These are phyloP conservation scores for Leishmania tarentolae DNA, from an alignment of 208 protist genomes.

Conservation along the genomic window DNA sequence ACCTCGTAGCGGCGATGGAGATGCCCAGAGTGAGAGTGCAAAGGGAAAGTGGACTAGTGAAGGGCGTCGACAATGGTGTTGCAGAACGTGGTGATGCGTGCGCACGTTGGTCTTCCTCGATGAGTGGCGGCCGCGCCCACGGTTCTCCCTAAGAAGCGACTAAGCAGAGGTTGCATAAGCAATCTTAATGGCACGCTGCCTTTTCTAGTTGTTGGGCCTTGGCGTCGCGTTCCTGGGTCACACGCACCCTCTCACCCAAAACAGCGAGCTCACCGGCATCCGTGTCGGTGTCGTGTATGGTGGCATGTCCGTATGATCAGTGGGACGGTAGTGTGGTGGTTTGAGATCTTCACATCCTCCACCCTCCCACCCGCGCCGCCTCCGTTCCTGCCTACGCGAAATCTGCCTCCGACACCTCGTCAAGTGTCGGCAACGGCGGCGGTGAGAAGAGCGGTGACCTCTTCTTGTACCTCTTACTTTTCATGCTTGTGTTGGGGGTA, in stretches of 20 bases:
- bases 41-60: background rate
- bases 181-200: background rate
- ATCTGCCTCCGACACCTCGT: no score
- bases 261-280: background rate
- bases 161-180: background rate
- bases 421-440: background rate
- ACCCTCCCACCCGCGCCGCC: background rate
- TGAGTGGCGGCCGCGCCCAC: background rate
- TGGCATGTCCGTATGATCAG: background rate
- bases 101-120: background rate
- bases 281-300: background rate
- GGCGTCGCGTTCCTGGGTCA: background rate
- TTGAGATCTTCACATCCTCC: background rate
- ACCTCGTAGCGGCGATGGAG: slow-evolving; percentile 40
- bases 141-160: background rate
- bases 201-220: background rate
- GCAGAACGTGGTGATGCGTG: background rate
- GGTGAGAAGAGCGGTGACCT: background rate
- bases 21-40: background rate
- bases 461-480: background rate
- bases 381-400: background rate
- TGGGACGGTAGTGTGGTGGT: background rate
- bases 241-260: background rate
- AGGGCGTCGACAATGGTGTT: background rate
- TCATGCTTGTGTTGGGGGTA: background rate